Percentiles rank a stretch among this genome's conserved stretches.
These are phyloP conservation scores for Lobosporangium transversale DNA, from an alignment of 192 early-diverging fungal genomes.

Conservation along the genomic window DNA sequence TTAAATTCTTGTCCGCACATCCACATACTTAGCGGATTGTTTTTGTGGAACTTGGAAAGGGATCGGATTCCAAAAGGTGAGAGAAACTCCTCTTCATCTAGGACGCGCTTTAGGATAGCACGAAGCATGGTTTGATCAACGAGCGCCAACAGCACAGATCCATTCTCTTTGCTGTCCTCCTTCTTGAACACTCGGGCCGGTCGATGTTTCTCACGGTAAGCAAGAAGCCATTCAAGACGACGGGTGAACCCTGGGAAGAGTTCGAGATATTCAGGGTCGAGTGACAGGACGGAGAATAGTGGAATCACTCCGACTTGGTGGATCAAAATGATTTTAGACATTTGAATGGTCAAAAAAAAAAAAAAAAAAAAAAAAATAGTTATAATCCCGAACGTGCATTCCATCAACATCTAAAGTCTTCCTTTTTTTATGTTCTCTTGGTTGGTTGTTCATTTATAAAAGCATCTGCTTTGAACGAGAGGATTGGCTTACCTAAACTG, in stretches of 20 bases:
- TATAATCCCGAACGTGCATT: neutral
- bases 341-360: neutral
- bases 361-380: neutral
- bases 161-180: conserved; percentile 38
- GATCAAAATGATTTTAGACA: neutral
- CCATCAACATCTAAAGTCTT: no score
- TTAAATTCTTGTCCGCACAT: conserved; percentile 53
- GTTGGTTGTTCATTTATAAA: no score
- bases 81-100: conserved; percentile 64
- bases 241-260: conserved; percentile 42
- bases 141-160: conserved; percentile 51
- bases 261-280: conserved; percentile 56
- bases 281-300: conserved; percentile 50
- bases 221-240: conserved; percentile 34
- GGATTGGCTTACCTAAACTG: conserved; percentile 45
- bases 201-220: conserved; percentile 31
- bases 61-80: conserved; percentile 59
- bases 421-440: no score
- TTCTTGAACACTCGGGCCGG: conserved; percentile 30
- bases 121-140: conserved; percentile 55
- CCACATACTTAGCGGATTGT: conserved; percentile 57
- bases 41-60: conserved; percentile 58
- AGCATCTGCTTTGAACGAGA: no score
- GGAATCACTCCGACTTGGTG: conserved; percentile 59
- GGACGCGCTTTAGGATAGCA: conserved; percentile 49